Conservation (phyloP, 2,329 filamentous ascomycete species). For the Penicillium corylophilum region DNA sequence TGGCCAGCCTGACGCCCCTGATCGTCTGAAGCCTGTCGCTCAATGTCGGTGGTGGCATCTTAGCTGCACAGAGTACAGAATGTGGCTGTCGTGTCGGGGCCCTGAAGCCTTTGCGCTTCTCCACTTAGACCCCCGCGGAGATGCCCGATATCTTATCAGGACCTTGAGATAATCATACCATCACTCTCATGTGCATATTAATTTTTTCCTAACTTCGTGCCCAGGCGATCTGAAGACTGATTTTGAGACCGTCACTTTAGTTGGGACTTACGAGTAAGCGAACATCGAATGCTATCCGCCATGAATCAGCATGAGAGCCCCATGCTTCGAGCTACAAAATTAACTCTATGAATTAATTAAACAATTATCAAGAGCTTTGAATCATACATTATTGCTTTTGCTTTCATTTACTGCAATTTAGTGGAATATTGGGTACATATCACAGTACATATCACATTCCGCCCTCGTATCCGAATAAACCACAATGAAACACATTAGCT, state of each 20-base stretch:
- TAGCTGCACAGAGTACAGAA: background rate
- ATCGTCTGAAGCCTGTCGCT: slow-evolving; percentile 18
- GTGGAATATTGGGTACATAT: background rate
- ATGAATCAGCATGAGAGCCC: background rate
- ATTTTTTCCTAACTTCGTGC: too few species aligned
- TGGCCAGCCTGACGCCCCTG: slow-evolving; percentile 31
- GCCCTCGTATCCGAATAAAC: background rate
- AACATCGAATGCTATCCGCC: too few species aligned
- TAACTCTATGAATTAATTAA: background rate
- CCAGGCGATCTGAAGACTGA: too few species aligned
- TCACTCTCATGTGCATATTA: background rate
- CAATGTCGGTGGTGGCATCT: slow-evolving; percentile 11
- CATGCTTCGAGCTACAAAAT: background rate
- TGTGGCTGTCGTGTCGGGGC: background rate
- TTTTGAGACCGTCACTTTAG: too few species aligned
- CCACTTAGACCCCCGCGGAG: background rate
- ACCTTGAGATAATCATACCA: background rate
- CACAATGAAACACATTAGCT: background rate
- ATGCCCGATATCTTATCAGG: background rate
- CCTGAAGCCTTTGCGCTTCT: background rate
- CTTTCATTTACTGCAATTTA: background rate
- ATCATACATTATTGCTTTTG: background rate
- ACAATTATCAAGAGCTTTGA: background rate
- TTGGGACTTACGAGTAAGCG: too few species aligned
- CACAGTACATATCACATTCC: background rate